Evolutionary conservation across 257 asterid genomes (phyloP).

Genomic region (Coffea eugenioides): DNA sequence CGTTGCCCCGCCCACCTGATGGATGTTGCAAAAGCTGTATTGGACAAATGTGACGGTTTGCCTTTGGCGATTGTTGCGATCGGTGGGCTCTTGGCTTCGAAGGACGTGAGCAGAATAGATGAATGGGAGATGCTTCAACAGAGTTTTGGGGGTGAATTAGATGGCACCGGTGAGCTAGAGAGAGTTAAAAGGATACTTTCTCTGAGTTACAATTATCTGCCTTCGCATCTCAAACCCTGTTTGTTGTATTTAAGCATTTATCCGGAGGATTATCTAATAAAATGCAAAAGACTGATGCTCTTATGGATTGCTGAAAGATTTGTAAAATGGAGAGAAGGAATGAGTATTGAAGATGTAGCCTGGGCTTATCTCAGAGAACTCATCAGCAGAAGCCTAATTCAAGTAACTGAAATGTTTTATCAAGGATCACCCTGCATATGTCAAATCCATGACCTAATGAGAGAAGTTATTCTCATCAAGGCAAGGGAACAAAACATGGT

Average conservation of each 20-base stretch:
- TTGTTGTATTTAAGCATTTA: too few species aligned
- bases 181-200: conserved; percentile 14
- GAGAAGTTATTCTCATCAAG: too few species aligned
- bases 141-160: conserved; percentile 15
- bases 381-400: too few species aligned
- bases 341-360: conserved; percentile 16
- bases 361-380: conserved; percentile 24
- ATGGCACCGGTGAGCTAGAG: conserved; percentile 7
- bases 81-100: conserved; percentile 23
- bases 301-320: too few species aligned
- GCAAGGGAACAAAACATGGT: too few species aligned
- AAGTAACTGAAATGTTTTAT: too few species aligned
- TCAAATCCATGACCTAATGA: too few species aligned
- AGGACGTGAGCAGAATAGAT: conserved; percentile 7
- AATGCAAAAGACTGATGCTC: too few species aligned
- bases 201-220: conserved; percentile 16
- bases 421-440: too few species aligned
- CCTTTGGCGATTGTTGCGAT: conserved; percentile 23
- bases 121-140: conserved; percentile 14
- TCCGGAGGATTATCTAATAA: too few species aligned
- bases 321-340: background rate
- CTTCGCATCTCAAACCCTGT: too few species aligned
- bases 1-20: too few species aligned
- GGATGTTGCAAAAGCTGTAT: background rate
- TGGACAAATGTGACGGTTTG: conserved; percentile 11